Conservation (phyloP, 441 rosid genomes). For the Corymbia calophylla region DNA sequence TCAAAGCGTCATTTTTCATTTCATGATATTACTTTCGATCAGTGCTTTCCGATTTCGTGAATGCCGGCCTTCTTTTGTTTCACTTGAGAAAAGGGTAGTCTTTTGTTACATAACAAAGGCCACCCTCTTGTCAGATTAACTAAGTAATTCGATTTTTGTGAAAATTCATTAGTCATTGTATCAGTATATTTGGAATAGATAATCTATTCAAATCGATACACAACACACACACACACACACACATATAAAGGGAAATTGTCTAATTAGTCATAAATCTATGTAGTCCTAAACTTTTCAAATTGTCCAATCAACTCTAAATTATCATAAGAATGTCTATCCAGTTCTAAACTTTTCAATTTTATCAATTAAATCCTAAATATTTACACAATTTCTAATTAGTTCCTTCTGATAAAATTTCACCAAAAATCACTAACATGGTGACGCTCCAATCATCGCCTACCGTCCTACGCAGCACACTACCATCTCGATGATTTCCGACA, state of each 20-base stretch:
- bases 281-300: too few species aligned
- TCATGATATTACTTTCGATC: neutral
- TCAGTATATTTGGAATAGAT: neutral
- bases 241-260: too few species aligned
- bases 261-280: neutral
- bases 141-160: neutral
- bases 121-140: neutral
- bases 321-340: neutral
- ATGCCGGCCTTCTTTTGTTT: neutral
- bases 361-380: neutral
- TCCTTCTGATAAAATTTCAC: neutral
- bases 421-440: rapidly evolving
- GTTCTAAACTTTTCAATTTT: too few species aligned
- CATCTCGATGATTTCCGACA: neutral
- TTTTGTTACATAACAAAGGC: neutral
- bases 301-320: too few species aligned
- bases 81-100: neutral
- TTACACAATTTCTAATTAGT: neutral
- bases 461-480: neutral
- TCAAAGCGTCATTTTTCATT: neutral
- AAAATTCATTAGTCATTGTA: neutral
- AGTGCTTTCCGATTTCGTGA: neutral
- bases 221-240: too few species aligned
- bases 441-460: neutral
- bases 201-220: neutral